A percentile compares a stretch with the other conserved stretches of the same genome.
phyloP scores from a whole-genome alignment of 257 asterid genomes.

The Capsicum rhomboideum region DNA sequence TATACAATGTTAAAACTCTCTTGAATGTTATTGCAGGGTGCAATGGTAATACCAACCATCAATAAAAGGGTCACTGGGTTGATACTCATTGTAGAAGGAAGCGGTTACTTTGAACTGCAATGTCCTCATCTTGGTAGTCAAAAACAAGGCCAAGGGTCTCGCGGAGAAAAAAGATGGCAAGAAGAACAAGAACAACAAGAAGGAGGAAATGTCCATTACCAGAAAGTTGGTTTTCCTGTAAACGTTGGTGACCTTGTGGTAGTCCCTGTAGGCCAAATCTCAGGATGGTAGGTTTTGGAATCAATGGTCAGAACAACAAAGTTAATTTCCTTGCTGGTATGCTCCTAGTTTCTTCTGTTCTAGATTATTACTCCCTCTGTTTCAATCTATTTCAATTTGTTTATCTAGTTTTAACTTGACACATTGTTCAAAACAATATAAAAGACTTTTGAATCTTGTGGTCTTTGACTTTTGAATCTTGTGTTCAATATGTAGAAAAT shows the following conservation, averaged over 20 bases:
- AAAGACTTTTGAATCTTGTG: no score
- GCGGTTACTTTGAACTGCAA: constrained; percentile 32
- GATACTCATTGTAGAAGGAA: constrained; percentile 22
- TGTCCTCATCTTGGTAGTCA: constrained; percentile 28
- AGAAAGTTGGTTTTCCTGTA: constrained; percentile 16
- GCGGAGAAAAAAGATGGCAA: background rate
- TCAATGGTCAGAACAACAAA: constrained; percentile 19
- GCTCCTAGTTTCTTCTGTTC: background rate
- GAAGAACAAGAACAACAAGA: background rate
- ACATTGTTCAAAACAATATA: no score
- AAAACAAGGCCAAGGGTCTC: background rate
- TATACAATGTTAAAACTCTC: no score
- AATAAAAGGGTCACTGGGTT: constrained; percentile 30
- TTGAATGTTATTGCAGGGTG: constrained; percentile 22
- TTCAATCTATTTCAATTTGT: no score
- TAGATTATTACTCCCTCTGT: background rate
- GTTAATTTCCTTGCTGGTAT: constrained; percentile 37
- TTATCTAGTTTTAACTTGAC: no score
- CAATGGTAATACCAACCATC: constrained; percentile 32
- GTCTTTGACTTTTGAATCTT: no score
- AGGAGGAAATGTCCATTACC: constrained; percentile 11
- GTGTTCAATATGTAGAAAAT: no score
- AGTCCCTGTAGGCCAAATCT: constrained; percentile 32
- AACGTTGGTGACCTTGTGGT: constrained; percentile 34
- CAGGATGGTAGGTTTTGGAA: constrained; percentile 28